These are phyloP conservation scores for Alternaria triticina DNA, from an alignment of 2,329 filamentous ascomycete genomes.

Conservation along the genomic window DNA sequence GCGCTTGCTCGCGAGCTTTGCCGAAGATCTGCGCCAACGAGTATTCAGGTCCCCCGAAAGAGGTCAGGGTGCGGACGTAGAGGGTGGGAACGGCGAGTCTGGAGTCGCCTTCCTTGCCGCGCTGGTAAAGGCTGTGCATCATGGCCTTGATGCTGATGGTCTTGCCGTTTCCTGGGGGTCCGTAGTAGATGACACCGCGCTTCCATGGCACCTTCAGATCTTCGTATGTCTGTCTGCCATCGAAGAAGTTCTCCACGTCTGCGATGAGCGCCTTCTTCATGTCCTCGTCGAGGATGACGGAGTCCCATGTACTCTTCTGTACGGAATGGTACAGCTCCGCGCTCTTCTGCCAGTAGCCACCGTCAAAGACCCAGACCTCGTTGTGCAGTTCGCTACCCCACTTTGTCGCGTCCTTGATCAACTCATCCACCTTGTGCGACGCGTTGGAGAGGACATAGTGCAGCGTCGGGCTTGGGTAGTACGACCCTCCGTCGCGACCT, in stretches of 20 bases:
- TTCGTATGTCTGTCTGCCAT: slow-evolving; percentile 63
- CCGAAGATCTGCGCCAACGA: slow-evolving; percentile 46
- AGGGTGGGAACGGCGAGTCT: slow-evolving; percentile 59
- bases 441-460: slow-evolving; percentile 54
- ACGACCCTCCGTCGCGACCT: slow-evolving; percentile 46
- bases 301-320: slow-evolving; percentile 62
- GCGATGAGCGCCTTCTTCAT: slow-evolving; percentile 70
- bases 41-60: slow-evolving; percentile 61
- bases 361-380: slow-evolving; percentile 71
- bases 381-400: slow-evolving; percentile 66
- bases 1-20: slow-evolving; percentile 67
- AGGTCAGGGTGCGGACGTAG: slow-evolving; percentile 59
- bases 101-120: slow-evolving; percentile 46
- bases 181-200: slow-evolving; percentile 71
- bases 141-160: slow-evolving; percentile 74
- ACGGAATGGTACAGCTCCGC: slow-evolving; percentile 63
- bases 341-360: slow-evolving; percentile 68
- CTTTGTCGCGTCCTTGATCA: slow-evolving; percentile 62
- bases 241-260: slow-evolving; percentile 71
- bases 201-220: slow-evolving; percentile 73
- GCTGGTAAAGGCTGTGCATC: slow-evolving; percentile 67
- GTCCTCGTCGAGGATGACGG: slow-evolving; percentile 68
- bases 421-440: slow-evolving; percentile 51
- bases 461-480: slow-evolving; percentile 45
- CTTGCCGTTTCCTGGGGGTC: slow-evolving; percentile 69